These are phyloP conservation scores for Pythium rhizo-oryzae DNA, from an alignment of 352 stramenopile species.

Conservation along the genomic window DNA sequence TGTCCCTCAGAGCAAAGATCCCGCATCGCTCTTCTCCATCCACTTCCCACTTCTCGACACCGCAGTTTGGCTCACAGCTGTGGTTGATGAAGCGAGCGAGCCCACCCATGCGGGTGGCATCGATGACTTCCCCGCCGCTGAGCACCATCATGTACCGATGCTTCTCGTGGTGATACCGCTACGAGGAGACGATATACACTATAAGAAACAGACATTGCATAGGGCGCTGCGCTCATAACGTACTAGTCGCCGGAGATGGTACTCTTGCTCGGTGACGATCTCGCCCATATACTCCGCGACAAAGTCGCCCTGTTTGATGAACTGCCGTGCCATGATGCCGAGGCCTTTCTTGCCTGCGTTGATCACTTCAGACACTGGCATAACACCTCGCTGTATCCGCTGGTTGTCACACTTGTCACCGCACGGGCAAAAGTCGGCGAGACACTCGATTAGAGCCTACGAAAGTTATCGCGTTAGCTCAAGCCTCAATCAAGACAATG, in stretches of 20 bases:
- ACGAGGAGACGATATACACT: background rate
- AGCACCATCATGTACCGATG: slow-evolving; percentile 87
- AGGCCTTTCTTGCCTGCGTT: slow-evolving; percentile 69
- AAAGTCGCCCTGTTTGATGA: slow-evolving; percentile 62
- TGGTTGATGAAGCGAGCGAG: slow-evolving; percentile 96
- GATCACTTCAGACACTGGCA: slow-evolving; percentile 55
- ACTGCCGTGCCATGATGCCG: slow-evolving; percentile 48
- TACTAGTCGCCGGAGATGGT: slow-evolving; percentile 75
- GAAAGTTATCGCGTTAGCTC: background rate
- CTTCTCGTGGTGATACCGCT: slow-evolving; percentile 86
- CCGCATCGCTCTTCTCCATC: slow-evolving; percentile 93
- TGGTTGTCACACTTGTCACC: slow-evolving; percentile 74
- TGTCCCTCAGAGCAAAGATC: slow-evolving; percentile 94
- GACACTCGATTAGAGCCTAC: slow-evolving; percentile 72
- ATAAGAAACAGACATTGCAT: slow-evolving; percentile 1
- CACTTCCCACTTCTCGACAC: slow-evolving; percentile 94
- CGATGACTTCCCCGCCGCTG: slow-evolving; percentile 85
- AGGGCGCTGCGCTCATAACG: background rate
- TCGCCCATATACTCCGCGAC: slow-evolving; percentile 86
- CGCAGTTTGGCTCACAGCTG: slow-evolving; percentile 94
- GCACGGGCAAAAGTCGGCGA: slow-evolving; percentile 58
- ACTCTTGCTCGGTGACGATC: slow-evolving; percentile 85
- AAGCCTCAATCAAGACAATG: background rate
- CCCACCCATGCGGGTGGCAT: slow-evolving; percentile 89
- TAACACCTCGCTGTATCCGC: slow-evolving; percentile 65